A percentile compares a stretch with the other conserved stretches of the same genome.
Evolutionary conservation across 805 yeast genomes (phyloP).

Genomic region (Starmerella ratchasimensis): DNA sequence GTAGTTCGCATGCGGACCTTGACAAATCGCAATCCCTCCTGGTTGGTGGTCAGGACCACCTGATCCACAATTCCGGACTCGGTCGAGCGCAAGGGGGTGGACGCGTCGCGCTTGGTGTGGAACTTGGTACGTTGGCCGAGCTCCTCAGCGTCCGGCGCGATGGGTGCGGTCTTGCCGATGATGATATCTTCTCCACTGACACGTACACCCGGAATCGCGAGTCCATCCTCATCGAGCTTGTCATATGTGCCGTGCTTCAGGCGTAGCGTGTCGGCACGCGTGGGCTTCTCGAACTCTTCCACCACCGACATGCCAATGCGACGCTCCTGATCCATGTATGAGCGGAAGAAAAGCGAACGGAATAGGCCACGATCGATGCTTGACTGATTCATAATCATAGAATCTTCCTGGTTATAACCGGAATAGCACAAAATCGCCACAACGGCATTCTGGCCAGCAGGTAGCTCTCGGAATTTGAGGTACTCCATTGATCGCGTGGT

Average conservation of each 20-base stretch:
- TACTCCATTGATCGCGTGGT: constrained; percentile 97
- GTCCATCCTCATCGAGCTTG: constrained; percentile 94
- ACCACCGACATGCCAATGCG: constrained; percentile 97
- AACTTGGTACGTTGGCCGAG: constrained; percentile 96
- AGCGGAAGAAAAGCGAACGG: constrained; percentile 88
- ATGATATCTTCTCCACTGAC: constrained; percentile 98
- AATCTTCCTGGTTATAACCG: constrained; percentile 99
- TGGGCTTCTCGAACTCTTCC: constrained; percentile 95
- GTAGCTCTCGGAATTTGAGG: constrained; percentile 90
- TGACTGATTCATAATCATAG: constrained; percentile 98
- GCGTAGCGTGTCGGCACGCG: constrained; percentile 83
- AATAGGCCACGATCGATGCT: constrained; percentile 93
- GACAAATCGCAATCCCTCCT: constrained; percentile 94
- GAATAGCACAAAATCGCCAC: constrained; percentile 97
- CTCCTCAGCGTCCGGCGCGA: constrained; percentile 98
- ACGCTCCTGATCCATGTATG: constrained; percentile 97
- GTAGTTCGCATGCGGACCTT: constrained; percentile 99
- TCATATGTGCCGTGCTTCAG: constrained; percentile 97
- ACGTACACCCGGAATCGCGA: constrained; percentile 95
- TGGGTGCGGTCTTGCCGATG: constrained; percentile 97
- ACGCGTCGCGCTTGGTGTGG: constrained; percentile 97
- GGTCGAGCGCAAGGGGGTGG: constrained; percentile 91
- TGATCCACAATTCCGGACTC: constrained; percentile 98
- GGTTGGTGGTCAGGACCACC: constrained; percentile 90
- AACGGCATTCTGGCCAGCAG: constrained; percentile 98